Percentiles rank a stretch among this genome's conserved stretches.
Conservation (phyloP, 2,329 filamentous ascomycete species). For the Colletotrichum cordylinicola region DNA sequence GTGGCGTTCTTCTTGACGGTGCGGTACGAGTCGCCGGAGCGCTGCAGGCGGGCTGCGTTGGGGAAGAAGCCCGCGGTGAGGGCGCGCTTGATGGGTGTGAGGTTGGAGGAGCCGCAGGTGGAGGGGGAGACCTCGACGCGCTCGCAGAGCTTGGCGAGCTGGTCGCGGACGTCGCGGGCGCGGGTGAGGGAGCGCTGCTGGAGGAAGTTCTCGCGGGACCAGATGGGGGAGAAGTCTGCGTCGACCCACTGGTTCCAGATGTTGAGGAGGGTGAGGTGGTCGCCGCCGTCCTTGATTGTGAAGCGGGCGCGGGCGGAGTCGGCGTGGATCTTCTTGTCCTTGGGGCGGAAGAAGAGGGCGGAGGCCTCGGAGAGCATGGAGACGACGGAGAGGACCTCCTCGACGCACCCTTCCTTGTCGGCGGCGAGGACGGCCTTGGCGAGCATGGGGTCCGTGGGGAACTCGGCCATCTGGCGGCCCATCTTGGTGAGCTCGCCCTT, state of each 20-base stretch:
- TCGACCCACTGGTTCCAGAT: slow-evolving; percentile 97
- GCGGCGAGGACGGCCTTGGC: slow-evolving; percentile 88
- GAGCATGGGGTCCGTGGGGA: slow-evolving; percentile 91
- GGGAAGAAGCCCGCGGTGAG: slow-evolving; percentile 94
- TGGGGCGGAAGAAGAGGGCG: slow-evolving; percentile 90
- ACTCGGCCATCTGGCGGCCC: slow-evolving; percentile 93
- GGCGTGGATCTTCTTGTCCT: slow-evolving; percentile 96
- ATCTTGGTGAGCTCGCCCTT: slow-evolving; percentile 88
- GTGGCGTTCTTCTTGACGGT: slow-evolving; percentile 90
- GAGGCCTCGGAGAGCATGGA: slow-evolving; percentile 90
- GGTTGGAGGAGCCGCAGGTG: slow-evolving; percentile 72
- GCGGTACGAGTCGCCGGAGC: slow-evolving; percentile 85
- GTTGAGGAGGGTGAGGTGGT: slow-evolving; percentile 87
- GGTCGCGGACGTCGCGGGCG: slow-evolving; percentile 89
- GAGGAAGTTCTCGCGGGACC: slow-evolving; percentile 91
- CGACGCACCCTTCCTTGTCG: slow-evolving; percentile 89
- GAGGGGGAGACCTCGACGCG: slow-evolving; percentile 83
- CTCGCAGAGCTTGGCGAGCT: slow-evolving; percentile 90
- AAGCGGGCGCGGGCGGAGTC: slow-evolving; percentile 90
- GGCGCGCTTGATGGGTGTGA: slow-evolving; percentile 83
- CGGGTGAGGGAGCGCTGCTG: slow-evolving; percentile 90
- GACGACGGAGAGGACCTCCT: slow-evolving; percentile 92
- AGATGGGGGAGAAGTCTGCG: slow-evolving; percentile 84
- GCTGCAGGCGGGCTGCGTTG: slow-evolving; percentile 84
- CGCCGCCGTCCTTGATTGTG: slow-evolving; percentile 88